Evolutionary conservation across 2,329 filamentous ascomycete species (phyloP).

Genomic region (Lizonia empirigonia): DNA sequence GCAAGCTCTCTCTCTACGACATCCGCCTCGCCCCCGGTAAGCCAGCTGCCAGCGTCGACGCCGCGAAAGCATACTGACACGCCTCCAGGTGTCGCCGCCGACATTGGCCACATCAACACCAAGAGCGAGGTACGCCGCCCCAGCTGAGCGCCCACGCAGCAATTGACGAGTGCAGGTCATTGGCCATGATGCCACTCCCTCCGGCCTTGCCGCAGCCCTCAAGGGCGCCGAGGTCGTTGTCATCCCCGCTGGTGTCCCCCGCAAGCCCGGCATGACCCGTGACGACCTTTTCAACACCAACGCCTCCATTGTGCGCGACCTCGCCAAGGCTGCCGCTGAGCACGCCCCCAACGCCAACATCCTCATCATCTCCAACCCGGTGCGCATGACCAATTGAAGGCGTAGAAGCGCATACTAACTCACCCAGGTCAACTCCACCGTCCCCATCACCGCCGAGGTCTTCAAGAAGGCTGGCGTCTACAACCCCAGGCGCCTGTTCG

Average conservation of each 20-base stretch:
- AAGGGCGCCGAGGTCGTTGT: slow-evolving; percentile 91
- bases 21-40: slow-evolving; percentile 91
- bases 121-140: slow-evolving; percentile 70
- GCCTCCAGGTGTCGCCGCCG: slow-evolving; percentile 85
- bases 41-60: slow-evolving; percentile 41
- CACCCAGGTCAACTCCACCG: slow-evolving; percentile 87
- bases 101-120: slow-evolving; percentile 99
- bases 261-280: slow-evolving; percentile 99
- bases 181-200: slow-evolving; percentile 80
- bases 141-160: slow-evolving; percentile 9
- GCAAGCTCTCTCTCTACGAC: slow-evolving; percentile 95
- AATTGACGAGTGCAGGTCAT: slow-evolving; percentile 63
- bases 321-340: slow-evolving; percentile 92
- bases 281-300: slow-evolving; percentile 99
- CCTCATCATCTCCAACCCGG: slow-evolving; percentile 97
- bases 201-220: slow-evolving; percentile 78
- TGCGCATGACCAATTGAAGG: slow-evolving; percentile 44
- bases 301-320: slow-evolving; percentile 97
- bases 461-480: slow-evolving; percentile 96
- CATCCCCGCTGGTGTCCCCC: slow-evolving; percentile 97
- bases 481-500: slow-evolving; percentile 99
- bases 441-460: slow-evolving; percentile 95
- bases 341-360: slow-evolving; percentile 90
- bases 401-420: slow-evolving; percentile 11
- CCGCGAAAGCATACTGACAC: slow-evolving; percentile 24